These are phyloP conservation scores for Manihot esculenta DNA, from an alignment of 441 rosid species.

Conservation along the genomic window DNA sequence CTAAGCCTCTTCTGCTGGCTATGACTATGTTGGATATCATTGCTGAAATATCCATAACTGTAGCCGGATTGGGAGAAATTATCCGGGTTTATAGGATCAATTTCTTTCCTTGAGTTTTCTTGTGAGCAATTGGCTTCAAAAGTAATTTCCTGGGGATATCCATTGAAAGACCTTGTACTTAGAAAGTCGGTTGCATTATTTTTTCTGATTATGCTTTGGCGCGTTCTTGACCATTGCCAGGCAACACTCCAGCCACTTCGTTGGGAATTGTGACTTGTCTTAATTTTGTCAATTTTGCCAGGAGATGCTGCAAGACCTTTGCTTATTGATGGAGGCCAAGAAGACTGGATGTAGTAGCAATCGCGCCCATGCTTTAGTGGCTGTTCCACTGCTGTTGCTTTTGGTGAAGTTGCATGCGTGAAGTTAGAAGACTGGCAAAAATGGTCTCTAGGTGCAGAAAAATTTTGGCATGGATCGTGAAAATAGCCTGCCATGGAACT, in stretches of 20 bases:
- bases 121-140: background rate
- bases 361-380: background rate
- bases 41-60: background rate
- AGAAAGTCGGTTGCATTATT: background rate
- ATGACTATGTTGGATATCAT: background rate
- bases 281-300: background rate
- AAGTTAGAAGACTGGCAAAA: background rate
- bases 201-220: background rate
- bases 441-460: background rate
- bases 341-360: background rate
- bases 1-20: background rate
- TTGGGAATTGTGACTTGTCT: background rate
- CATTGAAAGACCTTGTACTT: background rate
- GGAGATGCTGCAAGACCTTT: background rate
- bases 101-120: background rate
- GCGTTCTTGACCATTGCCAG: conserved; percentile 7
- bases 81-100: background rate
- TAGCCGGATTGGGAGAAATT: background rate
- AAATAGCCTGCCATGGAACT: background rate
- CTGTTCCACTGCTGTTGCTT: background rate
- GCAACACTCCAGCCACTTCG: background rate
- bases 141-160: background rate
- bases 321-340: background rate
- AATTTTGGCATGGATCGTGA: background rate
- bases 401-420: background rate